phyloP scores from a whole-genome alignment of 2,329 filamentous ascomycete genomes.

The Microdochium bolleyi region DNA sequence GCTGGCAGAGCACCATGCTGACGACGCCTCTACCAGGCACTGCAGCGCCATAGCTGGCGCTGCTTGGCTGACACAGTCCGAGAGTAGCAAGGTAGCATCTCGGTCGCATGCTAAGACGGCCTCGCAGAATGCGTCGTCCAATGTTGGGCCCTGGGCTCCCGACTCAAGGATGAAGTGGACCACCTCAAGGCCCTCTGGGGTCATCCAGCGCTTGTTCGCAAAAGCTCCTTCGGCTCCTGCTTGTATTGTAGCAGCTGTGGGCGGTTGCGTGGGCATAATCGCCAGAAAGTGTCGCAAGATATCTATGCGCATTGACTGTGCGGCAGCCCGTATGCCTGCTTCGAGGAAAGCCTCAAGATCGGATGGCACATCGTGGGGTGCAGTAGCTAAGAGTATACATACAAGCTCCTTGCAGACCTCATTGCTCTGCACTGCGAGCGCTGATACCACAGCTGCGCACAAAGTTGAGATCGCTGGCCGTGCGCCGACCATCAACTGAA shows the following conservation, averaged over 20 bases:
- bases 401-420: not conserved
- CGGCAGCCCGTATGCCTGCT: not conserved
- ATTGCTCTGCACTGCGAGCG: not conserved
- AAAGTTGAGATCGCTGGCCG: not conserved
- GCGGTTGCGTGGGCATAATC: not conserved
- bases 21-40: not conserved
- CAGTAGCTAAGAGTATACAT: not conserved
- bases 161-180: conserved; percentile 2
- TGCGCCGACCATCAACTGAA: not conserved
- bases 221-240: not conserved
- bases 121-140: not conserved
- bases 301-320: not conserved
- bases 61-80: not conserved
- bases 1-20: not conserved
- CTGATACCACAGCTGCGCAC: not conserved
- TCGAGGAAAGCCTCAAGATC: not conserved
- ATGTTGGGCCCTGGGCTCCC: not conserved
- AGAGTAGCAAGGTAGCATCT: not conserved
- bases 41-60: not conserved
- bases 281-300: not conserved
- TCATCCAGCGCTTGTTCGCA: not conserved
- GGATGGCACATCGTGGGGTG: not conserved
- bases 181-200: not conserved
- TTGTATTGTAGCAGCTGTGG: not conserved
- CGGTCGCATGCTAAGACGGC: not conserved